Conservation (phyloP, 202 grass and related monocot genomes). For the Bolboschoenoplectus hybrid region DNA sequence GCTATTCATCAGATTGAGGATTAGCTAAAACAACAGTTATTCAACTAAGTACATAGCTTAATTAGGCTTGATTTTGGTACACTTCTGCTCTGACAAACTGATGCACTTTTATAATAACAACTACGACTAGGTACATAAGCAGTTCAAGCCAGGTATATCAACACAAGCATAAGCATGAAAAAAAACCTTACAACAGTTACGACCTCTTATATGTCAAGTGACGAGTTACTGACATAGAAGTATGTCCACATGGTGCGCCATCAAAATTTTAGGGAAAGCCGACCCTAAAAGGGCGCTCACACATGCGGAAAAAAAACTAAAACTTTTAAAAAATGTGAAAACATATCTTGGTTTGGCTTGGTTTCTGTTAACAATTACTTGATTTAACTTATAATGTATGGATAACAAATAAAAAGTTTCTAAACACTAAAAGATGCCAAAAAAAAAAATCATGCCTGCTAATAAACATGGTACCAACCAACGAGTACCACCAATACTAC, state of each 20-base stretch:
- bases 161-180: not conserved
- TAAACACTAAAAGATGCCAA: not conserved
- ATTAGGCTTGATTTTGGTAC: slow-evolving; percentile 7
- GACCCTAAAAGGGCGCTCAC: not conserved
- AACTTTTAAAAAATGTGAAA: not conserved
- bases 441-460: not conserved
- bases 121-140: not conserved
- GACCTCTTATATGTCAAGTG: slow-evolving; percentile 9
- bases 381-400: not conserved
- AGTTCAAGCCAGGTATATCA: slow-evolving; percentile 8
- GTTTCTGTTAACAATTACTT: slow-evolving; percentile 5
- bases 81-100: not conserved
- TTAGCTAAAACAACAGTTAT: not conserved
- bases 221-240: not conserved
- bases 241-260: not conserved
- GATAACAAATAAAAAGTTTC: slow-evolving; percentile 11
- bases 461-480: not conserved
- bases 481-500: not conserved
- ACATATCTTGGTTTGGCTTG: not conserved
- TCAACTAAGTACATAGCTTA: slow-evolving; percentile 8
- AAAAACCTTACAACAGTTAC: not conserved
- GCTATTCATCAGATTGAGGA: not conserved
- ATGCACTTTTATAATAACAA: not conserved
- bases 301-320: not conserved
- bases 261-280: slow-evolving; percentile 10